These are phyloP conservation scores for Trichoderma oligosporum DNA, from an alignment of 2,329 filamentous ascomycete genomes.

Conservation along the genomic window DNA sequence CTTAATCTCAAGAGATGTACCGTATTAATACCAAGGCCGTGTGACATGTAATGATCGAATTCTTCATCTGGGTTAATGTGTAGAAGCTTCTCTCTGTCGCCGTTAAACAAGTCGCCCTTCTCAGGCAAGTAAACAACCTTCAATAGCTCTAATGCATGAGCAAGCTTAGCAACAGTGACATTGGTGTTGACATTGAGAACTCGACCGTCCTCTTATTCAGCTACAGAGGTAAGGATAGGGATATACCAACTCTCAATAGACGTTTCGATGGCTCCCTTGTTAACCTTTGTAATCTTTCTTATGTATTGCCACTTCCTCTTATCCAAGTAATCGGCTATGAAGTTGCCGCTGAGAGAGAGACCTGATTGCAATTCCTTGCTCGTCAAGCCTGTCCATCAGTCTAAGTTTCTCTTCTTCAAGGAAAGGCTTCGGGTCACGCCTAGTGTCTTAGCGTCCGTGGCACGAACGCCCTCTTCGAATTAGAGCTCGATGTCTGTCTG, in stretches of 20 bases:
- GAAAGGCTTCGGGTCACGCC: constrained; percentile 89
- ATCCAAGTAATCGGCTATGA: constrained; percentile 90
- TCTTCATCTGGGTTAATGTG: constrained; percentile 97
- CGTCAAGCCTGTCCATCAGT: constrained; percentile 83
- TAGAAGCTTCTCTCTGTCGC: constrained; percentile 90
- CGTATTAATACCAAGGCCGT: constrained; percentile 94
- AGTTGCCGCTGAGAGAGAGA: constrained; percentile 87
- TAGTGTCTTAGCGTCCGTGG: constrained; percentile 93
- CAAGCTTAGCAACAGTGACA: constrained; percentile 89
- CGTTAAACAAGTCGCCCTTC: constrained; percentile 94
- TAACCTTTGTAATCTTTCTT: constrained; percentile 90
- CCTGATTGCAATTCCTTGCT: constrained; percentile 81
- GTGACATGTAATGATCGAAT: constrained; percentile 85
- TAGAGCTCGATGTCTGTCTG: constrained; percentile 91
- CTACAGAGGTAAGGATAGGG: constrained; percentile 93
- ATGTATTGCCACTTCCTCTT: constrained; percentile 95
- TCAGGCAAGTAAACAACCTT: constrained; percentile 99
- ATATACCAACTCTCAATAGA: constrained; percentile 88
- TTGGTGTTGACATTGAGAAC: constrained; percentile 97
- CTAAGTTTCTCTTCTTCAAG: constrained; percentile 93
- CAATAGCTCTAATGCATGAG: constrained; percentile 80
- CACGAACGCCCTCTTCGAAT: constrained; percentile 92
- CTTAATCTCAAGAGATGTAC: constrained; percentile 93
- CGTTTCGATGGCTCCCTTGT: constrained; percentile 84
- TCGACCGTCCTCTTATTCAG: constrained; percentile 85